These are phyloP conservation scores for Puccinia hordei DNA, from an alignment of 1,284 basidiomycete species.

Conservation along the genomic window DNA sequence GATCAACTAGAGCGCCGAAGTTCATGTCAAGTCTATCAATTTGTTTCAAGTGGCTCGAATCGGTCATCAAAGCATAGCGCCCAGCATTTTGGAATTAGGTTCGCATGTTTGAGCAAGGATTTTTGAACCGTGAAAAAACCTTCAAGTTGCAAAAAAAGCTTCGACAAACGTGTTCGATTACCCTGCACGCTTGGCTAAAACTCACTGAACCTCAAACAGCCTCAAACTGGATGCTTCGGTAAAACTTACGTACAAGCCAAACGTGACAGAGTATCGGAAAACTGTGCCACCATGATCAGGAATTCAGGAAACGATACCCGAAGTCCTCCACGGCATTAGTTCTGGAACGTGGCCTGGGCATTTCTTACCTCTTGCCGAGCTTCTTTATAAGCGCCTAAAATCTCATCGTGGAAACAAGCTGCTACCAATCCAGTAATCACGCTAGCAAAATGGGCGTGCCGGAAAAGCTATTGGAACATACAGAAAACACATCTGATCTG, in stretches of 20 bases:
- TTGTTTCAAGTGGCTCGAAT: slow-evolving; percentile 4
- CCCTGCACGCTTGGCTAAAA: not conserved
- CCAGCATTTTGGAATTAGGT: no score
- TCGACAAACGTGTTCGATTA: slow-evolving; percentile 7
- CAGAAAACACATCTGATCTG: not conserved
- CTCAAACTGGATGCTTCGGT: not conserved
- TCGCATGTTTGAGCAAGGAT: not conserved
- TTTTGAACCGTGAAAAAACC: not conserved
- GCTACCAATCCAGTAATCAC: not conserved
- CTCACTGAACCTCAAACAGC: not conserved
- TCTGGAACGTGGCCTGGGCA: not conserved
- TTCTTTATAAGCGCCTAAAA: not conserved
- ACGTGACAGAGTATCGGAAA: not conserved
- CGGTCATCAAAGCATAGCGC: no score
- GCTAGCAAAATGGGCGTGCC: not conserved
- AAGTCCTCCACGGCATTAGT: not conserved
- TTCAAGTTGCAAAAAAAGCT: not conserved
- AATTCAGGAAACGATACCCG: not conserved
- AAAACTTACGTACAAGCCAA: not conserved
- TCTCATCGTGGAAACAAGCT: not conserved
- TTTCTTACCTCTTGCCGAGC: not conserved
- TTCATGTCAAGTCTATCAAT: not conserved
- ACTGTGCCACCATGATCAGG: not conserved
- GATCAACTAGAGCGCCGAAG: not conserved
- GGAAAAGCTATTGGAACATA: not conserved